phyloP scores from a whole-genome alignment of 176 grass and related monocot species.

The Cenchrus fungigraminus region DNA sequence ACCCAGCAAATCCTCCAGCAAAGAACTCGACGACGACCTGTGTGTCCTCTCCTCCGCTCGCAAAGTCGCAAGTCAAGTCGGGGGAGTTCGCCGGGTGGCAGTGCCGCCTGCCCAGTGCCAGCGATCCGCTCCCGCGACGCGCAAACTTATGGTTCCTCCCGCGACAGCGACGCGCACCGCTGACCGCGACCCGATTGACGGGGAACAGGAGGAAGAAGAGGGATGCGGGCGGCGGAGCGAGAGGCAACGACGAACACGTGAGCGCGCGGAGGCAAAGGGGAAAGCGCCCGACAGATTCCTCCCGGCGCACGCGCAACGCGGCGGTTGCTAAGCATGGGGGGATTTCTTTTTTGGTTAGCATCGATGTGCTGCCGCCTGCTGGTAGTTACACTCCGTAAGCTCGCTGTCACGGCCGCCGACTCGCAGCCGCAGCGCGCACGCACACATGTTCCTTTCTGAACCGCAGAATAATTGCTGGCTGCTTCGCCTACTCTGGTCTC shows the following conservation, averaged over 20 bases:
- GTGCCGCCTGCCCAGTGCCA: constrained; percentile 1
- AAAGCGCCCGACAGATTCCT: constrained; percentile 37
- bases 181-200: neutral
- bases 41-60: neutral
- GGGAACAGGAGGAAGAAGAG: neutral
- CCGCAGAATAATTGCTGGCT: neutral
- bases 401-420: neutral
- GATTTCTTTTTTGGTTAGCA: neutral
- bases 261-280: neutral
- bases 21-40: neutral
- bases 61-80: constrained; percentile 6
- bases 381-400: neutral
- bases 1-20: constrained; percentile 22
- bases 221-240: neutral
- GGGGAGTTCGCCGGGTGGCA: constrained; percentile 19
- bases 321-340: neutral
- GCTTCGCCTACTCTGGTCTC: neutral
- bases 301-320: neutral
- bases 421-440: neutral
- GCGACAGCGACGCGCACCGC: neutral
- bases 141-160: constrained; percentile 7
- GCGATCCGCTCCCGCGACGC: neutral
- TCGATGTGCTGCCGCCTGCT: neutral
- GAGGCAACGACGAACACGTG: constrained; percentile 21
- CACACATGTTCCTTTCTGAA: neutral